Evolutionary conservation across 139 green algal genomes (phyloP), one percentile per base, ranked within the genome.

Genomic region (Tetraselmis striata): DNA sequence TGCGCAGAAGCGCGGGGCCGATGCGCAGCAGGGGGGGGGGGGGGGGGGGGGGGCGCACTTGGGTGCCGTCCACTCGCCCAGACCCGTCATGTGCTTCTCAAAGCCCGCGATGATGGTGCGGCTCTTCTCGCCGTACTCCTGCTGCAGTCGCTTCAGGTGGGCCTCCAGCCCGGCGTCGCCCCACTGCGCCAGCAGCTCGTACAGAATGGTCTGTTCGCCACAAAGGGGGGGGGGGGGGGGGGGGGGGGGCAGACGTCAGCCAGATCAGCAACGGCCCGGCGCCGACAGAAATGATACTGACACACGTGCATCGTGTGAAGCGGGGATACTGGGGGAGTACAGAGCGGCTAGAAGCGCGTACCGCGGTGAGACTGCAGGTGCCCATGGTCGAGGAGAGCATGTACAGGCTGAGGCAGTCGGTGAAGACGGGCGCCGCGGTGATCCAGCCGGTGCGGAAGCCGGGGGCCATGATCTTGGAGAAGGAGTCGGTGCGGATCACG

Each of bases 401-500:
- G 58, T 77, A 80, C 29, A 86, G 81, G 30, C 84, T 78, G 25
- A 94, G 75, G 79, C 92, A 92, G n/a, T 77, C 31, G 2, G 89
- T 76, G 31, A 94, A 77, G 1, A 59, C 2, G 0, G 85, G 83
- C 0, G 86, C 79, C 24, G 84, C 92, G 0, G 91, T 91, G 11
- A 93, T 82, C 93, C 93, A 96, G 29, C 92, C 92, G 77, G 95
- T 86, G 31, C 93, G 87, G 84, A 92, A 87, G 1, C 89, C 92
- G 0, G 92, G 92, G 1, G 59, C 29, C 83, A 92, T 29, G 28
- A 87, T 78, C 85, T 97, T 97, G 28, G 90, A 83, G 77, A 97
- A 93, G 28, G 89, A 93, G 89, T 97, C 94, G 1, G 95, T 58
- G 1, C 94, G 86, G 0, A 96, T 74, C 2, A 97, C 94, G 0